phyloP scores from a whole-genome alignment of 768 basidiomycete species.

The Clavulina sp. region DNA sequence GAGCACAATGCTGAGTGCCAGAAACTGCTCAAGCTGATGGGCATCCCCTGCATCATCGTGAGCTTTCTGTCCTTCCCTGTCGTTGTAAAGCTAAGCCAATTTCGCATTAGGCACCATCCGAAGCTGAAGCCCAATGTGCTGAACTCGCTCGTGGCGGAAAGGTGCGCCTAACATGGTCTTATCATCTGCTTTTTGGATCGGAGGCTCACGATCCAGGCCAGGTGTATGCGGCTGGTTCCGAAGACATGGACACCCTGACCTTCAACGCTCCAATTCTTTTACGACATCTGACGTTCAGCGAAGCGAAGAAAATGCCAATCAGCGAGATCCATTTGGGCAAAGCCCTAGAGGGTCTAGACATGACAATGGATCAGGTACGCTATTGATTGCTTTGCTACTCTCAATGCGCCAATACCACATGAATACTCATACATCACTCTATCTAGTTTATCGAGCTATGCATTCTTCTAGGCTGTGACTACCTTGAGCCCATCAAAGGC shows the following conservation, averaged over 20 bases:
- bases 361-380: constrained; percentile 76
- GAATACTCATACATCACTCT: not conserved
- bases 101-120: constrained; percentile 71
- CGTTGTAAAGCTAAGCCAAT: not conserved
- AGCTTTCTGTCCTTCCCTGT: constrained; percentile 17
- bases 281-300: constrained; percentile 93
- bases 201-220: constrained; percentile 17
- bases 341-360: constrained; percentile 74
- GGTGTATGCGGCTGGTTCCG: constrained; percentile 95
- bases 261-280: constrained; percentile 83
- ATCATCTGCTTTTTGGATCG: not conserved
- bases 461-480: constrained; percentile 92
- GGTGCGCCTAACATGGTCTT: constrained; percentile 23
- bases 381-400: not conserved
- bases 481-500: constrained; percentile 96
- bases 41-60: constrained; percentile 87
- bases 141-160: constrained; percentile 94
- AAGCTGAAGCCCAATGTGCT: constrained; percentile 97
- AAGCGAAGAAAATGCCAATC: constrained; percentile 94
- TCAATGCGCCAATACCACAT: not conserved
- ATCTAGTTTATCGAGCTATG: constrained; percentile 87
- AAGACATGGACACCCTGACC: constrained; percentile 99
- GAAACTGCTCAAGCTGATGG: constrained; percentile 78
- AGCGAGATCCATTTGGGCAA: constrained; percentile 72
- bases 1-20: constrained; percentile 96